Evolutionary conservation across 176 grass and related monocot genomes (phyloP).

Genomic region (Ampelocalamus luodianensis): DNA sequence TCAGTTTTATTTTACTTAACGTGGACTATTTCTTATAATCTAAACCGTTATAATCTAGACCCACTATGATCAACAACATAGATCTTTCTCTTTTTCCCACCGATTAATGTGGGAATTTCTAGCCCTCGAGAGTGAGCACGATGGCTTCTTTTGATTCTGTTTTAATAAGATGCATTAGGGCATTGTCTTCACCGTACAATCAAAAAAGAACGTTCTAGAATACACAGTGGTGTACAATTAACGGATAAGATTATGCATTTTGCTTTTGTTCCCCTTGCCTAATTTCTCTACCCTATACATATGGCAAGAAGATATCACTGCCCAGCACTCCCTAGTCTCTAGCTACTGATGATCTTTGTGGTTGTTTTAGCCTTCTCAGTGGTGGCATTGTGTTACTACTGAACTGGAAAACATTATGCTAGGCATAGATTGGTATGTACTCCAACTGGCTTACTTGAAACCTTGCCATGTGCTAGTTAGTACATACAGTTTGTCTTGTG

Average conservation of each 20-base stretch:
- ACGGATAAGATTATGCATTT: slow-evolving; percentile 30
- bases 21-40: no score
- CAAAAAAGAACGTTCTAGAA: no score
- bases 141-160: no score
- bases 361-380: background rate
- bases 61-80: no score
- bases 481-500: background rate
- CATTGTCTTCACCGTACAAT: no score
- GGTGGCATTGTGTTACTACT: background rate
- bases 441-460: background rate
- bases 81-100: no score
- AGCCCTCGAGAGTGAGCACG: no score
- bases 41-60: no score
- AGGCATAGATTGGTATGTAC: background rate
- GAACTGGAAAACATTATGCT: background rate
- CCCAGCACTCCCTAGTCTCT: no score
- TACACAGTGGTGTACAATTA: slow-evolving; percentile 35
- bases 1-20: no score
- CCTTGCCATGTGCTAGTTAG: background rate
- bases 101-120: no score
- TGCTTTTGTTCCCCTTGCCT: background rate
- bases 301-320: background rate
- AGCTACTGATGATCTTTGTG: slow-evolving; percentile 19
- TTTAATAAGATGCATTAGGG: no score
- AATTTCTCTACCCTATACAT: background rate